phyloP scores from a whole-genome alignment of 352 stramenopile species.

The Thalassiosira ordinaria region DNA sequence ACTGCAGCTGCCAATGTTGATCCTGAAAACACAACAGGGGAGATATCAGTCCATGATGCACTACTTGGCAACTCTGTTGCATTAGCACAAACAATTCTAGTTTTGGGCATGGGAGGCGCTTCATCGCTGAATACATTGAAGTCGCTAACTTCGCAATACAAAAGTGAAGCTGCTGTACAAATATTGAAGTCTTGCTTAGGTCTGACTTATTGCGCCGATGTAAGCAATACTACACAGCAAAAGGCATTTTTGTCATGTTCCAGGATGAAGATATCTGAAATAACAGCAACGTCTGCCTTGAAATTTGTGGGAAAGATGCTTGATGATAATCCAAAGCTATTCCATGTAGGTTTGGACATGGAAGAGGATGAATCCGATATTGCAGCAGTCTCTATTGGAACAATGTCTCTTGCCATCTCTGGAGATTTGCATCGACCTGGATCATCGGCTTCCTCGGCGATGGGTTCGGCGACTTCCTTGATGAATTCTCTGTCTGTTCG shows the following conservation, averaged over 20 bases:
- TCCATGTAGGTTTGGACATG: constrained; percentile 39
- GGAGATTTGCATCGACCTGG: constrained; percentile 42
- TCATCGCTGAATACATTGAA: constrained; percentile 22
- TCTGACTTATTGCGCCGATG: constrained; percentile 28
- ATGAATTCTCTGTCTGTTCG: constrained; percentile 68
- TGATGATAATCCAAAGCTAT: constrained; percentile 65
- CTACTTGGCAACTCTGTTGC: constrained; percentile 60
- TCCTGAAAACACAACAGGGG: neutral
- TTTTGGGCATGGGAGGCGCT: constrained; percentile 58
- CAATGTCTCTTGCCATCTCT: constrained; percentile 47
- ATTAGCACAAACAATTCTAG: constrained; percentile 54
- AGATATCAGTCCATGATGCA: constrained; percentile 25
- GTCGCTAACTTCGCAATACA: constrained; percentile 29
- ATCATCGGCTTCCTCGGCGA: constrained; percentile 41
- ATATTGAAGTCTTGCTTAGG: constrained; percentile 32
- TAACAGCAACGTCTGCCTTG: constrained; percentile 43
- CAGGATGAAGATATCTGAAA: constrained; percentile 59
- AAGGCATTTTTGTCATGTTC: constrained; percentile 55
- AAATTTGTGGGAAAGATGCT: constrained; percentile 68
- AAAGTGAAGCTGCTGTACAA: constrained; percentile 6
- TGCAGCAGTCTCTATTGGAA: constrained; percentile 52
- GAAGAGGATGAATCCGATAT: constrained; percentile 28
- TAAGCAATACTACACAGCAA: neutral
- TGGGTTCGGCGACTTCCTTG: constrained; percentile 54
- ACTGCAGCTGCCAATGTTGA: neutral